Conservation (phyloP, 257 asterid genomes). For the Nicotiana benthamiana region DNA sequence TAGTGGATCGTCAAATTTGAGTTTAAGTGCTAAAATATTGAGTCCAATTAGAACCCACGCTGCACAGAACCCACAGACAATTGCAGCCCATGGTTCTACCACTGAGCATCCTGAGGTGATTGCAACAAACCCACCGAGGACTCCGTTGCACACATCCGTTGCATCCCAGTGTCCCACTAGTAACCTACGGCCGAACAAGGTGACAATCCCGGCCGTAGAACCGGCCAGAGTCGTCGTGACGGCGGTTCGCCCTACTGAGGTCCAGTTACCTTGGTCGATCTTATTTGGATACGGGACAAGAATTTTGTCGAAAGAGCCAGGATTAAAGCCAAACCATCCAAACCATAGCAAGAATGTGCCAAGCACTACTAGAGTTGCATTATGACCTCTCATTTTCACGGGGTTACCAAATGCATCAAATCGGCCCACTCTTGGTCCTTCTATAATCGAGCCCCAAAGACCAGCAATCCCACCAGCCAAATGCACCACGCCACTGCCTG, state of each 20-base stretch:
- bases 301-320: slow-evolving; percentile 69
- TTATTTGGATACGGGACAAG: slow-evolving; percentile 29
- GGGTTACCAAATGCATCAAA: slow-evolving; percentile 65
- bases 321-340: slow-evolving; percentile 90
- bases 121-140: slow-evolving; percentile 86
- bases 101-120: slow-evolving; percentile 84
- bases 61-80: slow-evolving; percentile 77
- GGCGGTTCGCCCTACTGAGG: slow-evolving; percentile 88
- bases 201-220: slow-evolving; percentile 80
- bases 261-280: slow-evolving; percentile 70
- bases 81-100: slow-evolving; percentile 96
- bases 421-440: slow-evolving; percentile 81
- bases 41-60: slow-evolving; percentile 64
- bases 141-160: slow-evolving; percentile 78
- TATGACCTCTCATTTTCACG: slow-evolving; percentile 56
- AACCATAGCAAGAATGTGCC: slow-evolving; percentile 73
- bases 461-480: slow-evolving; percentile 92
- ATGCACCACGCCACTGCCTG: slow-evolving; percentile 86
- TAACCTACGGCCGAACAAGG: slow-evolving; percentile 61
- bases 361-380: slow-evolving; percentile 59
- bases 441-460: slow-evolving; percentile 57
- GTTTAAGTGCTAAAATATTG: slow-evolving; percentile 49
- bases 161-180: slow-evolving; percentile 86
- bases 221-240: slow-evolving; percentile 84
- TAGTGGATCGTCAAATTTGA: slow-evolving; percentile 63